A percentile compares a stretch with the other conserved stretches of the same genome.
phyloP scores from a whole-genome alignment of 208 protist genomes.

The Herpetomonas muscarum region DNA sequence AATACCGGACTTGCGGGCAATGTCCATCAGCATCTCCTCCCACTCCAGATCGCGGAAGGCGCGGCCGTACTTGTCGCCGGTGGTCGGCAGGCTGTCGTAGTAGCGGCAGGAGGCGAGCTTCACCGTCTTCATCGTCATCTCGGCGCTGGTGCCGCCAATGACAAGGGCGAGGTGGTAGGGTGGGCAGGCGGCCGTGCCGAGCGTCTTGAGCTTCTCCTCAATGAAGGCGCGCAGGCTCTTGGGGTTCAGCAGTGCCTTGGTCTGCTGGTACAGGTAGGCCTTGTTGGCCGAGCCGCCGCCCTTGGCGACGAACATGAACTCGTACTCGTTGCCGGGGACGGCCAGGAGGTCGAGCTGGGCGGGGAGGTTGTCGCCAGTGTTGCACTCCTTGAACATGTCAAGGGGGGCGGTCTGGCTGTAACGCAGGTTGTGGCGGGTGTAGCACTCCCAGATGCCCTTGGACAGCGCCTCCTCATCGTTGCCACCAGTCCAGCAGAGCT shows the following conservation, averaged over 20 bases:
- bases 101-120: conserved; percentile 94
- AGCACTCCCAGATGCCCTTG: conserved; percentile 94
- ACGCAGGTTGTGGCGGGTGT: conserved; percentile 93
- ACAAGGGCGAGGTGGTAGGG: conserved; percentile 98
- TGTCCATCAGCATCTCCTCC: conserved; percentile 90
- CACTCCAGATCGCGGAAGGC: conserved; percentile 96
- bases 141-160: conserved; percentile 95
- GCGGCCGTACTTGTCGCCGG: conserved; percentile 85
- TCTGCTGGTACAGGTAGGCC: conserved; percentile 96
- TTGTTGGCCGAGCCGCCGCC: conserved; percentile 98
- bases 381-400: conserved; percentile 97
- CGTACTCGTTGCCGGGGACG: conserved; percentile 90
- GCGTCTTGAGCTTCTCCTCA: conserved; percentile 91
- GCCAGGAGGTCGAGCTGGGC: conserved; percentile 97
- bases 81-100: conserved; percentile 95
- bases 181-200: conserved; percentile 97
- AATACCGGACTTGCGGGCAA: conserved; percentile 85
- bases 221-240: conserved; percentile 91
- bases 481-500: conserved; percentile 95
- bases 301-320: conserved; percentile 98
- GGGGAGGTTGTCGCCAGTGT: conserved; percentile 97
- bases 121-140: conserved; percentile 98
- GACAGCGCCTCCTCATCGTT: conserved; percentile 95
- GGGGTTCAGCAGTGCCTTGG: conserved; percentile 94
- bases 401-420: conserved; percentile 95